Conservation (phyloP, 805 yeast genomes). For the Candida patagonica region DNA sequence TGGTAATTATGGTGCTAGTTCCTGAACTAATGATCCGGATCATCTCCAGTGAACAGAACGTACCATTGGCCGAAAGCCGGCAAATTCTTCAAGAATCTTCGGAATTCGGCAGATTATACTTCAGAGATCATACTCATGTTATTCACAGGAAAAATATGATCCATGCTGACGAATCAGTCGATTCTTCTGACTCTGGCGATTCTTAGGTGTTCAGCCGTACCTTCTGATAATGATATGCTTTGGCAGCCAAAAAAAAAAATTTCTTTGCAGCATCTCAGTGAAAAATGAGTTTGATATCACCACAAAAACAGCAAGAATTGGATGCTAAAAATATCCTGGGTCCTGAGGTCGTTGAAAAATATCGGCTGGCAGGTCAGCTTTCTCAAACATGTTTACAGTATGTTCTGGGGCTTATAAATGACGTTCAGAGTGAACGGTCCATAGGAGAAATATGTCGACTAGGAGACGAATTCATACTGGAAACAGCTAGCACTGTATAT, state of each 20-base stretch:
- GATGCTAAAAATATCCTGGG: constrained; percentile 62
- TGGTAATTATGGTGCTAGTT: constrained; percentile 2
- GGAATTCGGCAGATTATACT: constrained; percentile 3
- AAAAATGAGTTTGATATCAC: constrained; percentile 1
- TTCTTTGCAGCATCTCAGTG: neutral
- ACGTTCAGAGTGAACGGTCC: constrained; percentile 9
- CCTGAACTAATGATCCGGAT: constrained; percentile 6
- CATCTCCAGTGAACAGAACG: constrained; percentile 1
- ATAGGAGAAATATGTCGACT: constrained; percentile 62
- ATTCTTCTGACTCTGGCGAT: neutral
- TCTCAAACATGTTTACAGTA: constrained; percentile 73
- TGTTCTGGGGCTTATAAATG: constrained; percentile 28
- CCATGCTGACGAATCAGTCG: neutral
- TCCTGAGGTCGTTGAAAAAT: constrained; percentile 61
- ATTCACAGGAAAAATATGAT: neutral
- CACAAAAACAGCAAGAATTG: constrained; percentile 21
- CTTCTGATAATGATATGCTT: neutral
- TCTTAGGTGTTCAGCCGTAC: neutral
- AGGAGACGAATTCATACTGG: constrained; percentile 66
- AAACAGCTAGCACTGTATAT: constrained; percentile 52
- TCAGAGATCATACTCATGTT: neutral
- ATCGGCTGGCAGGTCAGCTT: constrained; percentile 82
- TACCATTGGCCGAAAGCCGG: neutral
- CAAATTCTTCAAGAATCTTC: constrained; percentile 4
- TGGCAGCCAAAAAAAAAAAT: constrained; percentile 1